A percentile compares a stretch with the other conserved stretches of the same genome.
Evolutionary conservation across 1,139 yeast species (phyloP).

Genomic region (Candida tropicalis): DNA sequence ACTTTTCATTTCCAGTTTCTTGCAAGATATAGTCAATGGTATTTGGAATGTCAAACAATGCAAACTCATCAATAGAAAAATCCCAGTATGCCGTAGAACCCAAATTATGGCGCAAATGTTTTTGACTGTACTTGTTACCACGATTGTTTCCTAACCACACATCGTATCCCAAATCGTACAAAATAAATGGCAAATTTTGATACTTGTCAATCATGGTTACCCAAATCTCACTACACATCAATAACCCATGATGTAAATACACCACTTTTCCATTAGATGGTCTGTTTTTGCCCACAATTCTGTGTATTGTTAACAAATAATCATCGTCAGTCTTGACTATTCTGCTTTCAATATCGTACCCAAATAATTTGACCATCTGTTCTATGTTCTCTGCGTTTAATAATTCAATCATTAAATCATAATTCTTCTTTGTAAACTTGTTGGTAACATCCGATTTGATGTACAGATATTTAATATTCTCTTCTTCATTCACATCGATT

Average conservation of each 20-base stretch:
- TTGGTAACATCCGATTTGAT: slow-evolving; percentile 15
- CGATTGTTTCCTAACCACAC: slow-evolving; percentile 94
- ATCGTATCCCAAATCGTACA: slow-evolving; percentile 82
- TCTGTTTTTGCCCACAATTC: slow-evolving; percentile 22
- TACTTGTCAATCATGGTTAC: slow-evolving; percentile 65
- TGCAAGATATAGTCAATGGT: slow-evolving; percentile 41
- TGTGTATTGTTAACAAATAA: slow-evolving; percentile 40
- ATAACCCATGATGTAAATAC: slow-evolving; percentile 86
- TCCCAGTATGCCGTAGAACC: slow-evolving; percentile 43
- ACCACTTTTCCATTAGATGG: slow-evolving; percentile 51
- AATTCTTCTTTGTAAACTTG: slow-evolving; percentile 22
- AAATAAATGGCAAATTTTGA: slow-evolving; percentile 70
- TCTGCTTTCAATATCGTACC: slow-evolving; percentile 41
- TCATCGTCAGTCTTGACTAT: slow-evolving; percentile 43
- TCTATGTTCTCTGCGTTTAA: slow-evolving; percentile 35
- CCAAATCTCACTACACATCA: slow-evolving; percentile 94
- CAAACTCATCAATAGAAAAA: slow-evolving; percentile 51
- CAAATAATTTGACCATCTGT: slow-evolving; percentile 41
- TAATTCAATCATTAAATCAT: slow-evolving; percentile 34
- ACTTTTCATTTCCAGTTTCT: slow-evolving; percentile 27
- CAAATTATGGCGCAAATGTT: slow-evolving; percentile 44
- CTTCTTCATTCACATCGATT: slow-evolving; percentile 13
- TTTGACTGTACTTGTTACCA: slow-evolving; percentile 81
- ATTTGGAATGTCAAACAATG: slow-evolving; percentile 49
- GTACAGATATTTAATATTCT: slow-evolving; percentile 17